Evolutionary conservation across 345 rosid genomes (phyloP).

Genomic region (Rhodamnia rubescens): DNA sequence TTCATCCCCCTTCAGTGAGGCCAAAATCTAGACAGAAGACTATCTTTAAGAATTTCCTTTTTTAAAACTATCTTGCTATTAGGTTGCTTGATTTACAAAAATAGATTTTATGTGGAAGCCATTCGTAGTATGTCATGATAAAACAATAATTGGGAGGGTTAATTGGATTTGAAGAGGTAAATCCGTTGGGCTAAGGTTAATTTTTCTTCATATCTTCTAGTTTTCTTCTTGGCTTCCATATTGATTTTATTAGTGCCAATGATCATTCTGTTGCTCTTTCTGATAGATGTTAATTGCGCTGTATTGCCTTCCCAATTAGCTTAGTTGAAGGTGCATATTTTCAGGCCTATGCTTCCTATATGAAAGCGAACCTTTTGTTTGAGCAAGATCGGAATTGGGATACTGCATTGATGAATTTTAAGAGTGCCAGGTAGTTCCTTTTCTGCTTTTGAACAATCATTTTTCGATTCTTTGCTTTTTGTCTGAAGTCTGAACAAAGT

Average conservation of each 20-base stretch:
- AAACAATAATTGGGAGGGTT: neutral
- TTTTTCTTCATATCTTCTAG: neutral
- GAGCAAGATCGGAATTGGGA: conserved; percentile 98
- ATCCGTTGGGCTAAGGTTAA: neutral
- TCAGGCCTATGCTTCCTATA: conserved; percentile 97
- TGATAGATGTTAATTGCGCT: neutral
- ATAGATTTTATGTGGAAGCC: neutral
- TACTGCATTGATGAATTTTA: conserved; percentile 73
- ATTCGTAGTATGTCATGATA: neutral
- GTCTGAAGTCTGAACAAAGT: no score
- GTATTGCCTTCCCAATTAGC: neutral
- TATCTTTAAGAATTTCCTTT: neutral
- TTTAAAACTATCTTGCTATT: neutral
- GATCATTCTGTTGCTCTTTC: neutral
- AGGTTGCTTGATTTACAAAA: neutral
- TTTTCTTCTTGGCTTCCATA: neutral
- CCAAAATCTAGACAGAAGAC: neutral
- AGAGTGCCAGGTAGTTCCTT: conserved; percentile 75
- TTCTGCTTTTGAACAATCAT: neutral
- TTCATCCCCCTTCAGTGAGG: neutral
- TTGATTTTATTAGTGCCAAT: neutral
- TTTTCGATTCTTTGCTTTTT: neutral
- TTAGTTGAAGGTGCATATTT: neutral
- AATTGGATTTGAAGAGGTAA: neutral
- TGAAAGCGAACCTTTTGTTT: conserved; percentile 88